These are phyloP conservation scores for Fragaria ananassa DNA, from an alignment of 306 rosid genomes.

Conservation along the genomic window DNA sequence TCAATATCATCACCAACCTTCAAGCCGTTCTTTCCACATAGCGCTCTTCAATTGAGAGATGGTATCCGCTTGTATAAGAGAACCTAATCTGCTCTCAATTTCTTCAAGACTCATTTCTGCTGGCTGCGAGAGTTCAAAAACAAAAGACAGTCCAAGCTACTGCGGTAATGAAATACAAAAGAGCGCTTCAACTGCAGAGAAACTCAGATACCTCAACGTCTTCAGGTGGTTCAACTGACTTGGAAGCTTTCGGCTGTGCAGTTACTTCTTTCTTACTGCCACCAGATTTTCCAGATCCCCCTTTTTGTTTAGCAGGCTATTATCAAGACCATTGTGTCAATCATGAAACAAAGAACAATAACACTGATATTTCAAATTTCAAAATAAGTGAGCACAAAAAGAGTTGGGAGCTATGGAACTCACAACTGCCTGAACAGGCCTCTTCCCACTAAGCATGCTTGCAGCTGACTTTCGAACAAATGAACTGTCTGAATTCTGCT, in stretches of 20 bases:
- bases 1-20: slow-evolving; percentile 63
- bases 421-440: slow-evolving; percentile 83
- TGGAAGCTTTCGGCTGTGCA: slow-evolving; percentile 57
- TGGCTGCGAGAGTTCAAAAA: slow-evolving; percentile 51
- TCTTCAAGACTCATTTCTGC: slow-evolving; percentile 95
- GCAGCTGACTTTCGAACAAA: slow-evolving; percentile 87
- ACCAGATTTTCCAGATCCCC: slow-evolving; percentile 51
- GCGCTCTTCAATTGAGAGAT: slow-evolving; percentile 76
- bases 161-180: neutral
- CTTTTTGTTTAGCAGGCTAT: slow-evolving; percentile 74
- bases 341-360: slow-evolving; percentile 8
- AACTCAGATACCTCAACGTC: slow-evolving; percentile 73
- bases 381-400: neutral
- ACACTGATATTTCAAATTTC: neutral
- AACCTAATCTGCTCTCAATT: slow-evolving; percentile 86
- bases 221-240: slow-evolving; percentile 62
- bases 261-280: slow-evolving; percentile 71
- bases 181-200: slow-evolving; percentile 7
- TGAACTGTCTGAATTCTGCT: slow-evolving; percentile 63
- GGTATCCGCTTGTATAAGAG: slow-evolving; percentile 73
- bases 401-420: slow-evolving; percentile 30
- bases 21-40: slow-evolving; percentile 96
- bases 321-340: slow-evolving; percentile 24
- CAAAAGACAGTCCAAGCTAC: slow-evolving; percentile 3
- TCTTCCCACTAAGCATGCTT: slow-evolving; percentile 98